These are phyloP conservation scores for Beauveria australis DNA, from an alignment of 2,329 filamentous ascomycete genomes.

Conservation along the genomic window DNA sequence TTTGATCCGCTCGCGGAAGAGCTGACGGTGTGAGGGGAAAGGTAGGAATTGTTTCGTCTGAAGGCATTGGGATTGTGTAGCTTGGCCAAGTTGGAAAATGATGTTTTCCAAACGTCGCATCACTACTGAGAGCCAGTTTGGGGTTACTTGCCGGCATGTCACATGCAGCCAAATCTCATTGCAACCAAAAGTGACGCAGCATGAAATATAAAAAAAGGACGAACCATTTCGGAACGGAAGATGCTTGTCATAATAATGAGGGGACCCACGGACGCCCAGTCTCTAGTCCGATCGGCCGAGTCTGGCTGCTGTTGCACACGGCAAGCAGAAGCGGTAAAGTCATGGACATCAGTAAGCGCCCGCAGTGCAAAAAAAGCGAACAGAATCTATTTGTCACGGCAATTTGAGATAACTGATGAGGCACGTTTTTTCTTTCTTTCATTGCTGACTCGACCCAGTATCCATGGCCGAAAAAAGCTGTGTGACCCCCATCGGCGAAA, in stretches of 20 bases:
- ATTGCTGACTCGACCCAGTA: neutral
- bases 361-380: no score
- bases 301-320: neutral
- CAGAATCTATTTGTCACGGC: no score
- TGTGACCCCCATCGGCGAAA: neutral
- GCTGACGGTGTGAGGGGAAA: neutral
- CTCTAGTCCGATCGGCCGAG: conserved; percentile 7
- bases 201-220: no score
- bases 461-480: neutral
- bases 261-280: neutral
- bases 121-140: neutral
- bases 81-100: no score
- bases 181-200: no score
- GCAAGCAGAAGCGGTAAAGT: no score
- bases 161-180: no score
- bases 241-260: neutral
- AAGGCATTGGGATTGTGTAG: neutral
- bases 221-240: no score
- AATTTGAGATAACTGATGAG: no score
- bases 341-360: no score
- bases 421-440: no score
- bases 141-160: no score
- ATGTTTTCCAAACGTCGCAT: neutral
- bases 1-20: neutral
- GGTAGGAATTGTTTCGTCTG: neutral